Evolutionary conservation across 495 filamentous ascomycete species (phyloP), one percentile per base, ranked within the genome.

Genomic region (Trichoderma erinaceum): DNA sequence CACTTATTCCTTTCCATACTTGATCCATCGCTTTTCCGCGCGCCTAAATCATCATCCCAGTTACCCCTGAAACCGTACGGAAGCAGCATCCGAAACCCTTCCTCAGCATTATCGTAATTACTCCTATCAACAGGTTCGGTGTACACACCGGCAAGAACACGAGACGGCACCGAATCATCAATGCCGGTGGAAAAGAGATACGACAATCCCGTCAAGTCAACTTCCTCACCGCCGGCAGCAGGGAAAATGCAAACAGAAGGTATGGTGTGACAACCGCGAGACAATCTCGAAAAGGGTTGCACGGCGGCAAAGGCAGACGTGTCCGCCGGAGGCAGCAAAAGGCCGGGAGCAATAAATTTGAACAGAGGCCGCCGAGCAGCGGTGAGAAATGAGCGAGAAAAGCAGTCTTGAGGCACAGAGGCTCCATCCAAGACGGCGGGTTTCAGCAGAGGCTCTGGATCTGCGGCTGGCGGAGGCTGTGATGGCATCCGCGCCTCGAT

Each of bases 21-120:
- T n/a, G 63, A 68, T 25, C 75, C 77, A 69, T 79, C 76, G 71
- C 77, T 81, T 66, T 68, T 69, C 63, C 72, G 72, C 41, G 75
- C 75, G 21, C 71, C 70, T 8, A 21, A 6, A 52, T 4, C 10
- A 2, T 16, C 48, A 52, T 23, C 48, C 48, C 48, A 52, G 5
- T 52, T 5, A 10, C 21, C 21, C 18, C 71, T 64, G 16, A 75
- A 64, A 13, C 35, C n/a, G 43, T 67, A 76, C 7, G 74, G 74
- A 7, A 74, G 67, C 8, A 74, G 13, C 0, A 76, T 29, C 27
- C 71, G 67, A 43, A 74, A 76, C 15, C 71, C 73, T 13, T 76
- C 74, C 46, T 76, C 74, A 23, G 70, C 65, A 38, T 38, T 69
- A 52, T 75, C 69, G 32, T 32, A 18, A 25, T 13, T 18, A 29